These are phyloP conservation scores for Cetraspora pellucida DNA, from an alignment of 192 early-diverging fungal genomes.

Conservation along the genomic window DNA sequence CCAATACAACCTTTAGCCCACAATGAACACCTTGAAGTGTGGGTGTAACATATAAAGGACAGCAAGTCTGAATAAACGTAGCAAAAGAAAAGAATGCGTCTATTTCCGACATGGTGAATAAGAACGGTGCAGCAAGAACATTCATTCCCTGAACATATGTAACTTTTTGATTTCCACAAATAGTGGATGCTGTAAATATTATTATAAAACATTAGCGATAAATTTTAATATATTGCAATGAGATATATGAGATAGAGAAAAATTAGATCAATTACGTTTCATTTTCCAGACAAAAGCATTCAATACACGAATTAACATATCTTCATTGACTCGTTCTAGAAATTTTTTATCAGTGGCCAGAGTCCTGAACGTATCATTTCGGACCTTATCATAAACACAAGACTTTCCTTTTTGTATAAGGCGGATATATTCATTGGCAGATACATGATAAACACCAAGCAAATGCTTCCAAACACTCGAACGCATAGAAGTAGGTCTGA, in stretches of 20 bases:
- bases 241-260: not conserved
- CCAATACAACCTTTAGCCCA: slow-evolving; percentile 68
- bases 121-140: slow-evolving; percentile 87
- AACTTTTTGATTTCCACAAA: slow-evolving; percentile 51
- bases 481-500: slow-evolving; percentile 47
- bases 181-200: slow-evolving; percentile 33
- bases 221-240: not conserved
- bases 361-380: slow-evolving; percentile 89
- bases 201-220: not conserved
- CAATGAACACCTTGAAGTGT: slow-evolving; percentile 88
- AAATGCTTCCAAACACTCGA: slow-evolving; percentile 75
- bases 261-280: slow-evolving; percentile 45
- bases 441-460: slow-evolving; percentile 70
- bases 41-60: slow-evolving; percentile 92
- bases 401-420: slow-evolving; percentile 73
- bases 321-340: slow-evolving; percentile 68
- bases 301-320: slow-evolving; percentile 74
- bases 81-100: slow-evolving; percentile 89
- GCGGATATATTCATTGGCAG: slow-evolving; percentile 70
- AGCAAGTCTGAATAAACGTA: slow-evolving; percentile 83
- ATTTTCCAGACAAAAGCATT: slow-evolving; percentile 83
- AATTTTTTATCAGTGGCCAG: slow-evolving; percentile 80
- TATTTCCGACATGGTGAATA: slow-evolving; percentile 89
- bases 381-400: slow-evolving; percentile 76
- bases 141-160: slow-evolving; percentile 97